Percentiles rank a stretch among this genome's conserved stretches.
Evolutionary conservation across 2,329 filamentous ascomycete genomes (phyloP).

Genomic region (Penicillium sp.): DNA sequence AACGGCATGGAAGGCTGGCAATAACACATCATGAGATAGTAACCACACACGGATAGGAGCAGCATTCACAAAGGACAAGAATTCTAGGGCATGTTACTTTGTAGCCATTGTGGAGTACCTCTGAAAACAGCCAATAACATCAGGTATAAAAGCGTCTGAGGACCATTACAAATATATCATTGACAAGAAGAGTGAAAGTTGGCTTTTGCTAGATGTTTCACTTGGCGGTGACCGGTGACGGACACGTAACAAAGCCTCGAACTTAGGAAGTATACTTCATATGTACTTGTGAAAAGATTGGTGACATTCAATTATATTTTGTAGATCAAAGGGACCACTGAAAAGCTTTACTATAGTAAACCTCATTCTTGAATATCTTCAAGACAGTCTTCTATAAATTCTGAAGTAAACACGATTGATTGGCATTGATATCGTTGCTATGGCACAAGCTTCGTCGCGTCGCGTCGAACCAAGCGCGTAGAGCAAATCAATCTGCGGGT

Average conservation of each 20-base stretch:
- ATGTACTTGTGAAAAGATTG: too few species aligned
- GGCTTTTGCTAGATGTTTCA: slow-evolving; percentile 2
- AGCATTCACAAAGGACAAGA: slow-evolving; percentile 88
- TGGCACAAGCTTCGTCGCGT: slow-evolving; percentile 20
- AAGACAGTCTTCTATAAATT: neutral
- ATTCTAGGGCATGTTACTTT: slow-evolving; percentile 66
- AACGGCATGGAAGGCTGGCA: slow-evolving; percentile 87
- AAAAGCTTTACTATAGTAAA: neutral
- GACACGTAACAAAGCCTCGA: slow-evolving; percentile 1
- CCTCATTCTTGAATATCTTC: slow-evolving; percentile 7
- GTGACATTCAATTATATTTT: too few species aligned
- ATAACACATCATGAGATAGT: neutral
- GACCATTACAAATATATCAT: slow-evolving; percentile 4
- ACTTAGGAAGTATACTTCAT: neutral
- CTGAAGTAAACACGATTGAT: slow-evolving; percentile 11
- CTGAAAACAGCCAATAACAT: slow-evolving; percentile 14
- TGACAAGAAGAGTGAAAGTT: neutral
- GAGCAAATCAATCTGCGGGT: neutral
- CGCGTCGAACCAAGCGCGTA: slow-evolving; percentile 22
- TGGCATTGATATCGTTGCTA: slow-evolving; percentile 13
- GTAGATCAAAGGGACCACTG: too few species aligned
- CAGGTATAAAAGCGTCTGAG: slow-evolving; percentile 12
- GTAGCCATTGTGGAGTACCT: slow-evolving; percentile 32
- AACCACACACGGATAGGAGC: slow-evolving; percentile 77
- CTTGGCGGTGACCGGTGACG: slow-evolving; percentile 10